Base-by-base conservation (phyloP, 192 early-diverging fungal species). In the Podila clonocystis region DNA sequence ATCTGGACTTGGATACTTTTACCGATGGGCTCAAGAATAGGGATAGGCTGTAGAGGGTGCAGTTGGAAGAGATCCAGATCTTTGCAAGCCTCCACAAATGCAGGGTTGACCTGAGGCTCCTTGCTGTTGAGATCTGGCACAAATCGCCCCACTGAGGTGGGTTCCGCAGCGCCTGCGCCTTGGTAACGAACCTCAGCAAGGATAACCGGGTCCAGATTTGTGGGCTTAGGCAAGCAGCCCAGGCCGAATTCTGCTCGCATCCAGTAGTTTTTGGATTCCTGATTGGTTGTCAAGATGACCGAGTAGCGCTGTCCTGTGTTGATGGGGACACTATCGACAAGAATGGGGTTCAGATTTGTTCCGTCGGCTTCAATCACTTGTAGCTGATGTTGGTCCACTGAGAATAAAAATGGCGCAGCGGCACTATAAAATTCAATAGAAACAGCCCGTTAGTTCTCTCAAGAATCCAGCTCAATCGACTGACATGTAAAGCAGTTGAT, bases 311-410 rank as follows among this genome's bases (percentile, higher is more conserved):
- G 87, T 41, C 83, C 87, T 22, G 84, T 50, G 55, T 84, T 80
- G 50, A 88, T 82, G 0, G 85, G 74, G 26, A 88, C n/a, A 58
- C 78, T 77, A 50, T 82, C 68, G 6, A 86, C 74, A 55, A 69
- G 61, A 28, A 82, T 62, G 5, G 68, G 74, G 38, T 74, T 73
- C 22, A 72, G 63, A 34, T 77, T 60, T 7, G 78, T 82, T 24
- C 93, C 93, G 36, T 94, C 93, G 5, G 88, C 89, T 83, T 94
- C 93, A 71, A 94, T 91, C 20, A 94, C 82, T 30, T 87, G 83
- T 70, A 94, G 72, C 11, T 82, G 68, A 82, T 94, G 93, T 17
- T 89, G 86, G 73, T 92, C 91, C 63, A 95, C 89, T 49, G 87
- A 89, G 71, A 95, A 86, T 57, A 85, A 68, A 84, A 90, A 95